Percentiles rank a stretch among this genome's conserved stretches.
phyloP scores from a whole-genome alignment of 2,329 filamentous ascomycete genomes.

The Botrytis cinerea region DNA sequence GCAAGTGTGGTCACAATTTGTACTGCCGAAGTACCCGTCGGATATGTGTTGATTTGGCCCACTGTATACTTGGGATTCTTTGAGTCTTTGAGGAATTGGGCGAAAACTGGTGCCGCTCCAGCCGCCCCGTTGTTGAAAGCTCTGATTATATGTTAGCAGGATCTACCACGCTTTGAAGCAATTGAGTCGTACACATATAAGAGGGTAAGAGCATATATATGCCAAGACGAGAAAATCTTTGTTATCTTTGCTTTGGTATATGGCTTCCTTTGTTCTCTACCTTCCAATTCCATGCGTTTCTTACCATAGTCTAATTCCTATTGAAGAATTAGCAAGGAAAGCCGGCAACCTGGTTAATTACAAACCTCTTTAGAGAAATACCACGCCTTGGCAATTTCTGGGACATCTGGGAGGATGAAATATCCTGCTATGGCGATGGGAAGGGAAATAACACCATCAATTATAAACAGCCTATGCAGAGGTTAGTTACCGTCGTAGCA shows the following conservation, averaged over 20 bases:
- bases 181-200: slow-evolving; percentile 29
- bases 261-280: slow-evolving; percentile 43
- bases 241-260: slow-evolving; percentile 43
- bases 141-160: slow-evolving; percentile 1
- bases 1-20: slow-evolving; percentile 35
- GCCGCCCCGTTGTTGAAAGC: slow-evolving; percentile 16
- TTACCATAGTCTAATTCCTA: slow-evolving; percentile 23
- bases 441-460: slow-evolving; percentile 43
- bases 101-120: slow-evolving; percentile 40
- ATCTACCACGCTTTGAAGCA: not conserved
- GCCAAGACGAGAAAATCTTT: slow-evolving; percentile 45
- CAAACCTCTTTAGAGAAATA: slow-evolving; percentile 24
- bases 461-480: slow-evolving; percentile 45
- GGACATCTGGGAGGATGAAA: slow-evolving; percentile 42
- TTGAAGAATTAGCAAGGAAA: not conserved
- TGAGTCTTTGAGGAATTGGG: slow-evolving; percentile 48
- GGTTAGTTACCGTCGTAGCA: not conserved
- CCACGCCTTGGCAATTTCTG: slow-evolving; percentile 35
- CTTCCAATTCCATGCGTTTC: slow-evolving; percentile 40
- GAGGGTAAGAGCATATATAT: slow-evolving; percentile 43
- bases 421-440: slow-evolving; percentile 39
- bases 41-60: slow-evolving; percentile 40
- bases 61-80: slow-evolving; percentile 38
- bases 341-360: slow-evolving; percentile 27
- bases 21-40: slow-evolving; percentile 37